phyloP scores from a whole-genome alignment of 768 basidiomycete genomes.

The Psilocybe sp. region DNA sequence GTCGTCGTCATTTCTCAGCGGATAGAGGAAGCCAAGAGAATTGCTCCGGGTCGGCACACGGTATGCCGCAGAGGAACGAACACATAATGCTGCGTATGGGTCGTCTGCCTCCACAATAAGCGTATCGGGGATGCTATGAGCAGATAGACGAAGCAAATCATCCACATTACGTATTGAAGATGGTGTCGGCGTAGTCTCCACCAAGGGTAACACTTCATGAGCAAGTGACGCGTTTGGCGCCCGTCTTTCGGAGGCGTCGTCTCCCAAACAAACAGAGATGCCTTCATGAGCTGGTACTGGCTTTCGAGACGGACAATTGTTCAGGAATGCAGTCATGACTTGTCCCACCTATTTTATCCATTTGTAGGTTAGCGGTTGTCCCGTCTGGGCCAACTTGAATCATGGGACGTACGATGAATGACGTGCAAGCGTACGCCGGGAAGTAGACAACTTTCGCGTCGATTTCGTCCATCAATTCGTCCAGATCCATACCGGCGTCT shows the following conservation, averaged over 20 bases:
- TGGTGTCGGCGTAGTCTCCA: too few relatives aligned
- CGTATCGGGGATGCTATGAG: background rate
- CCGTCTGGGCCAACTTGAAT: too few relatives aligned
- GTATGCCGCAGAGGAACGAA: constrained; percentile 6
- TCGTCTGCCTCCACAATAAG: constrained; percentile 1
- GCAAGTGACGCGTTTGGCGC: too few relatives aligned
- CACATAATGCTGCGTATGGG: constrained; percentile 4
- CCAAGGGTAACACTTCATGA: too few relatives aligned
- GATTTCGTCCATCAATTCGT: constrained; percentile 24
- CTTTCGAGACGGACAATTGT: too few relatives aligned
- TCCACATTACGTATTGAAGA: too few relatives aligned
- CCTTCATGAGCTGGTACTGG: too few relatives aligned
- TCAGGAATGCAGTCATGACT: background rate
- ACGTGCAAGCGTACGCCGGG: constrained; percentile 30
- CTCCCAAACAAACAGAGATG: too few relatives aligned
- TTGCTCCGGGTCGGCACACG: background rate
- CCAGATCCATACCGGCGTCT: constrained; percentile 24
- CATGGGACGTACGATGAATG: constrained; percentile 22
- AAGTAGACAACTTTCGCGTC: constrained; percentile 24
- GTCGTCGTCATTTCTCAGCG: background rate
- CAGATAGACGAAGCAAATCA: too few relatives aligned
- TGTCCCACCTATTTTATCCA: too few relatives aligned
- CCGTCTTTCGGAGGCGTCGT: too few relatives aligned
- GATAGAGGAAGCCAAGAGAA: background rate
- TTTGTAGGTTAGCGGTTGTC: too few relatives aligned